phyloP scores from a whole-genome alignment of 768 basidiomycete species.

The Trametes sanguinea region DNA sequence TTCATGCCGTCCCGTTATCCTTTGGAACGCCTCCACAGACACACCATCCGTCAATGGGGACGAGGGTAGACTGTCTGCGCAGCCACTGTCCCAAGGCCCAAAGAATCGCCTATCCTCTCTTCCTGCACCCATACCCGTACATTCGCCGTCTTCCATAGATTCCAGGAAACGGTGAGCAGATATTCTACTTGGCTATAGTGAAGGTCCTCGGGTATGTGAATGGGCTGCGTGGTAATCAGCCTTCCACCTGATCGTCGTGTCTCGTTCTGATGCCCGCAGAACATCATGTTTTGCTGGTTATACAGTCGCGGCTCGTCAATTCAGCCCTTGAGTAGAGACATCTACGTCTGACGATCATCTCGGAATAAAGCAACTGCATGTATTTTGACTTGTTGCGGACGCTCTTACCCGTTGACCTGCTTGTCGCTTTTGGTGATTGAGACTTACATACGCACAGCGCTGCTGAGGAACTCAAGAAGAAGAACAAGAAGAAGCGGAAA shows the following conservation, averaged over 20 bases:
- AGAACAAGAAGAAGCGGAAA: slow-evolving; percentile 82
- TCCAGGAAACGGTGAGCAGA: slow-evolving; percentile 60
- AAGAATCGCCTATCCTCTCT: slow-evolving; percentile 54
- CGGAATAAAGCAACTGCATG: too few species aligned
- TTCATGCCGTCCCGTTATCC: neutral
- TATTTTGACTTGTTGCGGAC: too few species aligned
- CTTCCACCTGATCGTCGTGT: too few species aligned
- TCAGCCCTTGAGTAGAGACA: too few species aligned
- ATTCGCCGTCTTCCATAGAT: slow-evolving; percentile 55
- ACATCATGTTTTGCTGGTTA: too few species aligned
- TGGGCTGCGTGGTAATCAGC: too few species aligned
- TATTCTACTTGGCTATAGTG: neutral
- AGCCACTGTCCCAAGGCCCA: slow-evolving; percentile 36
- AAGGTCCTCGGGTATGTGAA: too few species aligned
- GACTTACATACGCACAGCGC: slow-evolving; percentile 27
- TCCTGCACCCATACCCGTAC: slow-evolving; percentile 46
- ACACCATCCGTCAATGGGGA: slow-evolving; percentile 53
- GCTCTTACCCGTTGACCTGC: too few species aligned
- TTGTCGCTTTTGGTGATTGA: too few species aligned
- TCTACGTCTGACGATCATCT: too few species aligned
- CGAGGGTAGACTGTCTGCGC: slow-evolving; percentile 42
- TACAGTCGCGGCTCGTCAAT: too few species aligned
- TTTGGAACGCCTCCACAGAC: slow-evolving; percentile 27
- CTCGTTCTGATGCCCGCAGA: too few species aligned
- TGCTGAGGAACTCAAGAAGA: slow-evolving; percentile 62